A percentile compares a stretch with the other conserved stretches of the same genome.
Conservation (phyloP, 2,329 filamentous ascomycete genomes). For the Boeremia lycopersici region DNA sequence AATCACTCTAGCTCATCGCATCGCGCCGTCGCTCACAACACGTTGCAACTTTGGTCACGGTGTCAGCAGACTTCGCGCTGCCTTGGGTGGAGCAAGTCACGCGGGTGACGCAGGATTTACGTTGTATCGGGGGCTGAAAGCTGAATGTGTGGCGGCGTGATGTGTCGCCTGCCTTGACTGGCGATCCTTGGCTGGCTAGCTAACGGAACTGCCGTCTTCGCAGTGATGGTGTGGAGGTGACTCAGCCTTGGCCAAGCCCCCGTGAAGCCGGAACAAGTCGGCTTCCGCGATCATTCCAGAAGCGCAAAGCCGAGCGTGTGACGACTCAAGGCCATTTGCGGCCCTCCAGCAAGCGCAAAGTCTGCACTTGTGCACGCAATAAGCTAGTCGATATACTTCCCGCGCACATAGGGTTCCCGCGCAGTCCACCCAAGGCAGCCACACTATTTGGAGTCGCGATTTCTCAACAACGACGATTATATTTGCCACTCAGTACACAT, state of each 20-base stretch:
- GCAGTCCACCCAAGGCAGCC: too few species aligned
- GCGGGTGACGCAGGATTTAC: slow-evolving; percentile 25
- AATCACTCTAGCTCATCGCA: slow-evolving; percentile 11
- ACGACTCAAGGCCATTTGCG: slow-evolving; percentile 12
- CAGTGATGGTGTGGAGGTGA: slow-evolving; percentile 26
- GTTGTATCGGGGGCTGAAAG: slow-evolving; percentile 11
- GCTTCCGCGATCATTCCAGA: slow-evolving; percentile 14
- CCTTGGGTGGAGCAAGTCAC: slow-evolving; percentile 27
- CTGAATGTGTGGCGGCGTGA: slow-evolving; percentile 14
- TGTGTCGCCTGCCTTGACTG: slow-evolving; percentile 27
- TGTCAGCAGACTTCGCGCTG: slow-evolving; percentile 36
- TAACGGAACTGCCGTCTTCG: slow-evolving; percentile 11
- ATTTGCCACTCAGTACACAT: too few species aligned
- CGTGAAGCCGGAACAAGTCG: slow-evolving; percentile 11
- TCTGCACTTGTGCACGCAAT: slow-evolving; percentile 18
- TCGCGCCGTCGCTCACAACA: slow-evolving; percentile 4
- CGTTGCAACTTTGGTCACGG: slow-evolving; percentile 28
- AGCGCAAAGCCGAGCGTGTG: slow-evolving; percentile 9
- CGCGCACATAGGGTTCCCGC: too few species aligned
- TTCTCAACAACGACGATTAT: too few species aligned
- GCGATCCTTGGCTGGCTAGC: slow-evolving; percentile 20
- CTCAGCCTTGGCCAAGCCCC: slow-evolving; percentile 27
- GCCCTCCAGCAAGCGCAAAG: slow-evolving; percentile 14
- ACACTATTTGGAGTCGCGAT: too few species aligned
- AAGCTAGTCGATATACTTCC: too few species aligned